These are phyloP conservation scores for Cornus kousa DNA, from an alignment of 148 eudicot genomes.

Conservation along the genomic window DNA sequence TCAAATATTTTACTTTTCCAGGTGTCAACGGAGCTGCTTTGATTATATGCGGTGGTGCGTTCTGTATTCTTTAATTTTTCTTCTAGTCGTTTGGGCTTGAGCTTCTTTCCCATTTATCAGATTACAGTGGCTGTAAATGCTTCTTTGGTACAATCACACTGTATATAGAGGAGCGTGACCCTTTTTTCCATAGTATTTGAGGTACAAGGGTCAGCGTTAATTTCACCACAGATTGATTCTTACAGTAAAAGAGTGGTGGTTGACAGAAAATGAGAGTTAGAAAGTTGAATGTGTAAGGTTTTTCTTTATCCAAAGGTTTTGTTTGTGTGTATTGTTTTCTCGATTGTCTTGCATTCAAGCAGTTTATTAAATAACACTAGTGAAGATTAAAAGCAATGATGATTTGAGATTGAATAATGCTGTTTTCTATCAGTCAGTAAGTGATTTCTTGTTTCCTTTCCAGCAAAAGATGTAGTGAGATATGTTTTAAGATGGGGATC, in stretches of 20 bases:
- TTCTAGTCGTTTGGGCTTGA: conserved; percentile 3
- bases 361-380: background rate
- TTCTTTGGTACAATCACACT: conserved; percentile 8
- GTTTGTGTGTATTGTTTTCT: background rate
- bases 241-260: background rate
- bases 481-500: no score
- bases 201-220: conserved; percentile 11
- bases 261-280: background rate
- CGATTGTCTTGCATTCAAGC: background rate
- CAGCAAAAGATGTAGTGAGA: no score
- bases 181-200: conserved; percentile 18
- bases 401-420: background rate
- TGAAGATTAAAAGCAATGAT: background rate
- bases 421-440: no score
- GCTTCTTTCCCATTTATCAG: background rate
- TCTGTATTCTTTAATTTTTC: conserved; percentile 14
- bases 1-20: background rate
- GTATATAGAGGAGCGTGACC: conserved; percentile 26
- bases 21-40: conserved; percentile 16
- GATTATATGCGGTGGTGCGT: background rate
- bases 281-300: background rate
- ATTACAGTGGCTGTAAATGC: conserved; percentile 15
- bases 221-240: conserved; percentile 11
- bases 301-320: background rate
- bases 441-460: no score